phyloP scores from a whole-genome alignment of 1,284 basidiomycete genomes.

The Pisolithus thermaeus region DNA sequence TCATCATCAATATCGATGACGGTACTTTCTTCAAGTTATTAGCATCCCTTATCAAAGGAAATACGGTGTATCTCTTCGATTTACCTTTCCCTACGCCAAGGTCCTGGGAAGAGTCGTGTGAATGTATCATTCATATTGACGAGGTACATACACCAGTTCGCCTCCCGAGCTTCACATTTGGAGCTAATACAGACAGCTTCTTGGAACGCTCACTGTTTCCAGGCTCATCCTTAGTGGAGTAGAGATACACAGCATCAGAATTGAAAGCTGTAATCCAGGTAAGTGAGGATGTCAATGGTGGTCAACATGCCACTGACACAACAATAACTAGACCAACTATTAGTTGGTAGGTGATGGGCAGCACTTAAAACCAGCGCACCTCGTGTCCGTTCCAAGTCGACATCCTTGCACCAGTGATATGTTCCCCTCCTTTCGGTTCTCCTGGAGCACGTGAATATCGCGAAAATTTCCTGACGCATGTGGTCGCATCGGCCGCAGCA shows the following conservation, averaged over 20 bases:
- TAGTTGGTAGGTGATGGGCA: constrained; percentile 2
- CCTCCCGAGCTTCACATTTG: constrained; percentile 14
- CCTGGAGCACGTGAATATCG: constrained; percentile 36
- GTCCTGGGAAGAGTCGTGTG: not conserved
- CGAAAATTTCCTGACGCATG: constrained; percentile 84
- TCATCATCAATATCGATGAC: constrained; percentile 21
- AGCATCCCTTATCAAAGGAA: not conserved
- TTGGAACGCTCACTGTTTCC: constrained; percentile 5
- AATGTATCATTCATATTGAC: not conserved
- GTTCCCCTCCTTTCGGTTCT: constrained; percentile 40
- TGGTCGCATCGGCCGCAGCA: constrained; percentile 47
- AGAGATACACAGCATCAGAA: constrained; percentile 75
- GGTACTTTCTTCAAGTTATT: constrained; percentile 9
- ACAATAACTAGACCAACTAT: constrained; percentile 19
- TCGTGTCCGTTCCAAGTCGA: constrained; percentile 74
- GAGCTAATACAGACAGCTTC: constrained; percentile 14
- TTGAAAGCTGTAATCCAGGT: constrained; percentile 55
- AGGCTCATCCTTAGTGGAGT: constrained; percentile 71
- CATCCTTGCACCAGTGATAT: constrained; percentile 80
- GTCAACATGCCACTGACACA: constrained; percentile 19
- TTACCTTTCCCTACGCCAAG: not conserved
- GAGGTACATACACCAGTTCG: not conserved
- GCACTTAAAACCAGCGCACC: constrained; percentile 35
- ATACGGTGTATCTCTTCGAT: not conserved
- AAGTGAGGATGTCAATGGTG: constrained; percentile 7